Evolutionary conservation across 257 asterid species (phyloP), one percentile per base, ranked within the genome.

Genomic region (Cordia subcordata): DNA sequence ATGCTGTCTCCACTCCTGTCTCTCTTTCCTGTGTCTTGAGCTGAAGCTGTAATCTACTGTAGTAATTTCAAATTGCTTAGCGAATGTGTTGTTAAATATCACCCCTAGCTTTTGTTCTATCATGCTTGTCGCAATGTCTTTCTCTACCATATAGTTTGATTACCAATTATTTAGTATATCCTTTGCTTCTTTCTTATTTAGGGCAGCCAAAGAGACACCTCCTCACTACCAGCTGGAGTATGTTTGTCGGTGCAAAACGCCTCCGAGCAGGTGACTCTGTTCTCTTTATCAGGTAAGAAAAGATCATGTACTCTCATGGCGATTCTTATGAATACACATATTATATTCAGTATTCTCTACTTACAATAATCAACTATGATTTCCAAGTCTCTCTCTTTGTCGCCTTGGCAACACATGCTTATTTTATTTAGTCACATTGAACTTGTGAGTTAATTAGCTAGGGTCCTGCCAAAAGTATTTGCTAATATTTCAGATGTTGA

Each of bases 141-240:
- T 12, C 53, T 38, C 13, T 49, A 2, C 38, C 38, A 49, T 14
- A 4, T 4, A 5, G 16, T 33, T 27, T 11, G 22, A 14, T 47
- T 46, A 8, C 20, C 33, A 11, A 39, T 6, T 10, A 2, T 51
- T 53, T 27, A 6, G 4, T 46, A 23, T 55, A 60, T 27, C 5
- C 11, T 55, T 77, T 65, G 71, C 40, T 9, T 68, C 11, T 20
- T 9, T 68, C 11, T 20, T 68, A 56, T 81, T 35, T 64, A 92
- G 98, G 98, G 73, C 98, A 88, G 80, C 98, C 98, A 1, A 92
- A 86, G 72, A 70, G 96, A 53, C 98, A 92, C 81, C 94, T 92
- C 59, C 88, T 92, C 14, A 92, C 98, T 12, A 88, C 98, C 8
- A 96, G 98, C 20, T 92, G 98, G 98, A 92, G 98, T 72, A 86